Evolutionary conservation across 768 basidiomycete species (phyloP).

Genomic region (Fistulinella prunicolor): DNA sequence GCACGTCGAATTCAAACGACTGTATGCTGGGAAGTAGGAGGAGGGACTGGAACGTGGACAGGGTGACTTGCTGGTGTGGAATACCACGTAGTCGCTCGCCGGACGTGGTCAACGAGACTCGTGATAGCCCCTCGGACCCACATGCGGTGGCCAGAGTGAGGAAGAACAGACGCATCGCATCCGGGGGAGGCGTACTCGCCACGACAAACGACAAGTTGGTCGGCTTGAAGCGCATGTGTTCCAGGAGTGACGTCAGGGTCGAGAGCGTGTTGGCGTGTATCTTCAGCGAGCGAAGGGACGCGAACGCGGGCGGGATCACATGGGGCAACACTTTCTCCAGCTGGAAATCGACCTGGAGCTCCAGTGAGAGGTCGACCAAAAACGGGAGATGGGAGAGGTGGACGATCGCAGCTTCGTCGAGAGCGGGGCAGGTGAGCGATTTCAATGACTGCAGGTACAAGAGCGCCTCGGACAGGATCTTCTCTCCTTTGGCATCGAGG

Average conservation of each 20-base stretch:
- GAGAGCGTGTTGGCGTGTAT: constrained; percentile 11
- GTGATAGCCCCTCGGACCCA: constrained; percentile 1
- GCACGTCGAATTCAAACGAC: constrained; percentile 15
- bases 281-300: constrained; percentile 8
- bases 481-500: constrained; percentile 13
- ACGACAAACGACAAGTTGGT: constrained; percentile 15
- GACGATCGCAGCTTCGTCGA: constrained; percentile 20
- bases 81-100: not conserved
- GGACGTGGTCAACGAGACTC: constrained; percentile 10
- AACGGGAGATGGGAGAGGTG: constrained; percentile 23
- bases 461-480: constrained; percentile 21
- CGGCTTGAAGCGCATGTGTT: constrained; percentile 18
- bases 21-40: constrained; percentile 12
- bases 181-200: constrained; percentile 5
- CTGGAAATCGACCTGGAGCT: constrained; percentile 13
- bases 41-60: constrained; percentile 20
- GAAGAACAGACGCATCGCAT: constrained; percentile 23
- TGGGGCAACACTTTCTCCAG: constrained; percentile 11
- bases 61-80: constrained; percentile 2
- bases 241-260: constrained; percentile 19
- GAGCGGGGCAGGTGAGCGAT: constrained; percentile 16
- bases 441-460: constrained; percentile 16
- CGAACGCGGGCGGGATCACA: constrained; percentile 16
- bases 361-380: constrained; percentile 15
- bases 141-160: constrained; percentile 16